phyloP scores from a whole-genome alignment of 495 filamentous ascomycete genomes.

The Xylaria grammica region DNA sequence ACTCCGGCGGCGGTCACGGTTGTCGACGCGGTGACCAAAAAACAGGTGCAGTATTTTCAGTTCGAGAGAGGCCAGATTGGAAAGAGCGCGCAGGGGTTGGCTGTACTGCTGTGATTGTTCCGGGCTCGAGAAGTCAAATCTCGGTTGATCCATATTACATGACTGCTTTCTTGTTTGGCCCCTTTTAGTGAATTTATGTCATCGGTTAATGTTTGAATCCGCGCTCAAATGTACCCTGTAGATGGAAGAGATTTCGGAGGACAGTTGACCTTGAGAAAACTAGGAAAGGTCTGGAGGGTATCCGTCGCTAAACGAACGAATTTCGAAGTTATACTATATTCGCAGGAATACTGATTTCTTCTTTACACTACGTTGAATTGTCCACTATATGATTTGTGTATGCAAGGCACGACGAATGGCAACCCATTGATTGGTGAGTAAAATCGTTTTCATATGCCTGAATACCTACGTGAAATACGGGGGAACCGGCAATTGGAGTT shows the following conservation, averaged over 20 bases:
- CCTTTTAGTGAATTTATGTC: too few species aligned
- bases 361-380: neutral
- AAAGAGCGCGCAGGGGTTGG: conserved; percentile 42
- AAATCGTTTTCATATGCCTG: neutral
- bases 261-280: too few species aligned
- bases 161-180: too few species aligned
- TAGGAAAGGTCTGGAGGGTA: too few species aligned
- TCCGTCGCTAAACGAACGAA: neutral
- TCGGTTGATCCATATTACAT: too few species aligned
- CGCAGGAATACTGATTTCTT: too few species aligned
- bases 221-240: too few species aligned
- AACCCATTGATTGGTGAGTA: neutral
- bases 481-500: conserved; percentile 8
- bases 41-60: conserved; percentile 48
- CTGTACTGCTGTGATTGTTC: conserved; percentile 28
- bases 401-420: neutral
- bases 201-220: too few species aligned
- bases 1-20: conserved; percentile 53
- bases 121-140: neutral
- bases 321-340: neutral
- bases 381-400: too few species aligned
- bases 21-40: conserved; percentile 49
- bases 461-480: neutral
- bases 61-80: conserved; percentile 35
- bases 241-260: too few species aligned